Conservation (phyloP, 768 basidiomycete genomes). For the Tricholoma hemisulphureum region DNA sequence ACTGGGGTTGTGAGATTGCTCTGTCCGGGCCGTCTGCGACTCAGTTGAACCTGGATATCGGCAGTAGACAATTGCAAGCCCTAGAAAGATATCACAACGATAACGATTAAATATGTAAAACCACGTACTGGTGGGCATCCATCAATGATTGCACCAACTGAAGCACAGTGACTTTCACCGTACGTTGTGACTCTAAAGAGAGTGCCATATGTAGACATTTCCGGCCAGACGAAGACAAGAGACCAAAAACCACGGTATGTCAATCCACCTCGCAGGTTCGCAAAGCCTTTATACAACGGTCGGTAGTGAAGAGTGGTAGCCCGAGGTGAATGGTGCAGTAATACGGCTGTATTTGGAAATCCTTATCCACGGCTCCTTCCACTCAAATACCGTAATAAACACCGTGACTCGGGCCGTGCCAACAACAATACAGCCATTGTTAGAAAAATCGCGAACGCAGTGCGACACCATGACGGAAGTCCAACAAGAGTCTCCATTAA, state of each 20-base stretch:
- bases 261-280: neutral
- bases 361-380: too few relatives aligned
- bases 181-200: slow-evolving; percentile 95
- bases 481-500: too few relatives aligned
- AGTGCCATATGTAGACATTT: slow-evolving; percentile 92
- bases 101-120: slow-evolving; percentile 2
- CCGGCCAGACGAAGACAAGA: slow-evolving; percentile 1
- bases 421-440: too few relatives aligned
- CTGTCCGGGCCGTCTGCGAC: slow-evolving; percentile 90
- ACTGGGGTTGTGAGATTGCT: slow-evolving; percentile 90
- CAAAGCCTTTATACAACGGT: neutral
- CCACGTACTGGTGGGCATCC: slow-evolving; percentile 87
- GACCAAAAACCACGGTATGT: neutral
- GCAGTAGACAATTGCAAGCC: slow-evolving; percentile 75
- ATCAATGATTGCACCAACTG: slow-evolving; percentile 96
- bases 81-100: slow-evolving; percentile 38
- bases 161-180: slow-evolving; percentile 96
- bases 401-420: too few relatives aligned
- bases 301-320: neutral
- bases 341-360: too few relatives aligned
- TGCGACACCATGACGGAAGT: too few relatives aligned
- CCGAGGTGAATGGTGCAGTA: too few relatives aligned
- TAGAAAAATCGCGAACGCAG: too few relatives aligned
- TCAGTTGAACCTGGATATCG: slow-evolving; percentile 91
- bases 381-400: too few relatives aligned